Percentiles rank a stretch among this genome's conserved stretches.
These are phyloP conservation scores for Selaginella tamariscina DNA, from an alignment of 75 land plant genomes.

Conservation along the genomic window DNA sequence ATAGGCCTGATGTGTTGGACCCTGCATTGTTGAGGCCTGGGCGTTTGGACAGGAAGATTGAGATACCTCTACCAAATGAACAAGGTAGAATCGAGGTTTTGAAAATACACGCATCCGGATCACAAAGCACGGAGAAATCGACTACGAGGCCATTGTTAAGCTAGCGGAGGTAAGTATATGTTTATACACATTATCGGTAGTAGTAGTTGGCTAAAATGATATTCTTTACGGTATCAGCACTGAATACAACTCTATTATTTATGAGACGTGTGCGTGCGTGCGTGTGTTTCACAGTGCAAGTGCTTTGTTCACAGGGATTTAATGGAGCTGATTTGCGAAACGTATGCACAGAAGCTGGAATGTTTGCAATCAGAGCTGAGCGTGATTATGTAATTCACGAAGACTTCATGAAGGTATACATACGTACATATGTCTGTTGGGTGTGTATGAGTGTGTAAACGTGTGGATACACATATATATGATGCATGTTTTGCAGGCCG, in stretches of 20 bases:
- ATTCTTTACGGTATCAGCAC: no score
- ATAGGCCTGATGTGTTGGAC: slow-evolving; percentile 20
- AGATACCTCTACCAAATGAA: slow-evolving; percentile 14
- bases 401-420: slow-evolving; percentile 29
- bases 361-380: slow-evolving; percentile 33
- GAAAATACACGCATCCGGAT: slow-evolving; percentile 12
- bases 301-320: slow-evolving; percentile 19
- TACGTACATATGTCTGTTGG: background rate
- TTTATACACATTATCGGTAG: background rate
- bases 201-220: slow-evolving; percentile 16
- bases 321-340: slow-evolving; percentile 26
- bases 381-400: slow-evolving; percentile 24
- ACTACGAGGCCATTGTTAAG: slow-evolving; percentile 16
- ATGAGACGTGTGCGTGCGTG: no score
- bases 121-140: slow-evolving; percentile 11
- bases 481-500: slow-evolving; percentile 61
- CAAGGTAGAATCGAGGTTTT: slow-evolving; percentile 10
- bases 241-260: no score
- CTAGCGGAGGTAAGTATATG: slow-evolving; percentile 2
- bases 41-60: slow-evolving; percentile 13
- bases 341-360: slow-evolving; percentile 40
- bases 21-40: slow-evolving; percentile 14
- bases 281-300: no score
- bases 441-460: no score
- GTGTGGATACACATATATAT: background rate